phyloP scores from a whole-genome alignment of 306 rosid species.

The Herpetospermum pedunculosum region DNA sequence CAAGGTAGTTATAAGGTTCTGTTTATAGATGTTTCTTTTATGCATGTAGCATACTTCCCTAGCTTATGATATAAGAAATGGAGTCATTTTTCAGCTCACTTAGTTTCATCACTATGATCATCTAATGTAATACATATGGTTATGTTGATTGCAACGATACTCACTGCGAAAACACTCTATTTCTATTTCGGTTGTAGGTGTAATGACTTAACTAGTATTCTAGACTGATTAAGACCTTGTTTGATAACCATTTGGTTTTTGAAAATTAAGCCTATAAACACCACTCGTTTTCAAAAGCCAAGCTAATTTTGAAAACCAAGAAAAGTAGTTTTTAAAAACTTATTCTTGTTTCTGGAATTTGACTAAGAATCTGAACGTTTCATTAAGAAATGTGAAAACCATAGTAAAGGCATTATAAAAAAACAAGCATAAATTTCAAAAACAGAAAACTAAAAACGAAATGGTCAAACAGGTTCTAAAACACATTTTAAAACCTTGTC shows the following conservation, averaged over 20 bases:
- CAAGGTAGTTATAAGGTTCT: neutral
- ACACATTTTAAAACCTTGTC: neutral
- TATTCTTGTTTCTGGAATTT: too few relatives aligned
- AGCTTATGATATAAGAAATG: neutral
- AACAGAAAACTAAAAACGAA: too few relatives aligned
- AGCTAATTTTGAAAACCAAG: too few relatives aligned
- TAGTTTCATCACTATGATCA: neutral
- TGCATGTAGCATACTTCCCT: neutral
- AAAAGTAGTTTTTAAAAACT: too few relatives aligned
- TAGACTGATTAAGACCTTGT: neutral
- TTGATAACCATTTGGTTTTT: too few relatives aligned
- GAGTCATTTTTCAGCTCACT: neutral
- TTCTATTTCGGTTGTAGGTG: neutral
- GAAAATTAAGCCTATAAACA: too few relatives aligned
- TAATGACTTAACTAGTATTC: neutral
- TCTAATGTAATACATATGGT: neutral
- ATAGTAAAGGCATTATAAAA: too few relatives aligned
- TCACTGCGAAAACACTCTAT: neutral
- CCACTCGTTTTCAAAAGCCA: too few relatives aligned
- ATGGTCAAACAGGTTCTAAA: too few relatives aligned
- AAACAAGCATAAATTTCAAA: too few relatives aligned
- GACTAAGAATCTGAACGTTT: too few relatives aligned
- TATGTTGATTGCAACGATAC: neutral
- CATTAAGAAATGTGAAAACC: too few relatives aligned
- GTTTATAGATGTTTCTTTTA: neutral